A percentile compares a stretch with the other conserved stretches of the same genome.
phyloP scores from a whole-genome alignment of 1,284 basidiomycete species.

The Pholiota adiposa region DNA sequence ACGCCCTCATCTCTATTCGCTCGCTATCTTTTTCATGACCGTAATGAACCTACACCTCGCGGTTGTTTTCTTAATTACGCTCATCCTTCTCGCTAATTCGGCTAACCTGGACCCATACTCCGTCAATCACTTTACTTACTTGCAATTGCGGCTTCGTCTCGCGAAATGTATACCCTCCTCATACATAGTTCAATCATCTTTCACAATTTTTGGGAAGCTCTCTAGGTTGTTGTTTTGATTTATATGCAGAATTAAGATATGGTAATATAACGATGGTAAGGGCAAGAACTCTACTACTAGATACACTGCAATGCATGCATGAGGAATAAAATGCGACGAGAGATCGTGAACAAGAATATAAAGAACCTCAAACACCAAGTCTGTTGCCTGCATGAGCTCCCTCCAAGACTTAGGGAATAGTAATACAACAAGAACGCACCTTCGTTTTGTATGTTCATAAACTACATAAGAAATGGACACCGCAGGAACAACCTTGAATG shows the following conservation, averaged over 20 bases:
- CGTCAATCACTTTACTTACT: slow-evolving; percentile 9
- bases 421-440: slow-evolving; percentile 46
- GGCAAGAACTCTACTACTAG: slow-evolving; percentile 21
- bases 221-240: slow-evolving; percentile 1
- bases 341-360: slow-evolving; percentile 21
- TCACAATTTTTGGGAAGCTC: slow-evolving; percentile 1
- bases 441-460: slow-evolving; percentile 81
- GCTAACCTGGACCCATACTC: slow-evolving; percentile 14
- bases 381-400: slow-evolving; percentile 26
- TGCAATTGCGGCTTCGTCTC: slow-evolving; percentile 12
- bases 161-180: slow-evolving; percentile 16
- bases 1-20: not conserved
- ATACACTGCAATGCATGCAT: slow-evolving; percentile 25
- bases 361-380: slow-evolving; percentile 37
- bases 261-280: slow-evolving; percentile 14
- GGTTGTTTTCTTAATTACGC: slow-evolving; percentile 17
- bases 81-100: slow-evolving; percentile 13
- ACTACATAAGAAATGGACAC: slow-evolving; percentile 96
- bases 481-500: slow-evolving; percentile 81
- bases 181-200: slow-evolving; percentile 12
- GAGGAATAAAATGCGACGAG: slow-evolving; percentile 14
- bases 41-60: slow-evolving; percentile 22
- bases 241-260: slow-evolving; percentile 21
- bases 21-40: slow-evolving; percentile 21
- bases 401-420: not conserved